These are phyloP conservation scores for Pyricularia grisea DNA, from an alignment of 2,329 filamentous ascomycete species.

Conservation along the genomic window DNA sequence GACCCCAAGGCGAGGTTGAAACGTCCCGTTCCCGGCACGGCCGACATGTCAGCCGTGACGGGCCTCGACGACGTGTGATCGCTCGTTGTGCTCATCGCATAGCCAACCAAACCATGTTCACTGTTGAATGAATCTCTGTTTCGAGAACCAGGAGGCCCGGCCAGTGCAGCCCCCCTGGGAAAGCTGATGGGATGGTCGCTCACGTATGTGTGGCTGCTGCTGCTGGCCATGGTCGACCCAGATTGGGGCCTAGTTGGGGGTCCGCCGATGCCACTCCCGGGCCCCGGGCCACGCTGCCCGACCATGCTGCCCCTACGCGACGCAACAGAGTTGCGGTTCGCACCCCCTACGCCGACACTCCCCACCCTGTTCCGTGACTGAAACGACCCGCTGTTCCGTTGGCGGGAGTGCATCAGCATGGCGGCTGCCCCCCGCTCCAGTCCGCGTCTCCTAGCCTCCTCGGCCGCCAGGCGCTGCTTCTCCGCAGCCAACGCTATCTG, in stretches of 20 bases:
- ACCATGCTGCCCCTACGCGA: neutral
- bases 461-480: neutral
- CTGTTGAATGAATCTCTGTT: neutral
- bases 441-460: slow-evolving; percentile 1
- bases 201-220: neutral
- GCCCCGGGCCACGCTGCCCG: neutral
- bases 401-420: neutral
- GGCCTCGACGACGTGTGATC: neutral
- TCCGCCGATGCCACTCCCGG: neutral
- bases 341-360: neutral
- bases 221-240: neutral
- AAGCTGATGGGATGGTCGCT: neutral
- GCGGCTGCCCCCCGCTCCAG: neutral
- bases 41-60: neutral
- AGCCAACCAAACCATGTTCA: neutral
- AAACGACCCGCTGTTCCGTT: neutral
- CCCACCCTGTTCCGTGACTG: neutral
- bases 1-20: neutral
- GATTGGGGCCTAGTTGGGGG: neutral
- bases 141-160: too few species aligned
- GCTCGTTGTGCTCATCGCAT: neutral
- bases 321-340: neutral
- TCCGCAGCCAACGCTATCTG: slow-evolving; percentile 33
- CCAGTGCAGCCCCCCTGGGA: neutral
- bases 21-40: neutral